These are phyloP conservation scores for Sclerospora graminicola DNA, from an alignment of 352 stramenopile species.

Conservation along the genomic window DNA sequence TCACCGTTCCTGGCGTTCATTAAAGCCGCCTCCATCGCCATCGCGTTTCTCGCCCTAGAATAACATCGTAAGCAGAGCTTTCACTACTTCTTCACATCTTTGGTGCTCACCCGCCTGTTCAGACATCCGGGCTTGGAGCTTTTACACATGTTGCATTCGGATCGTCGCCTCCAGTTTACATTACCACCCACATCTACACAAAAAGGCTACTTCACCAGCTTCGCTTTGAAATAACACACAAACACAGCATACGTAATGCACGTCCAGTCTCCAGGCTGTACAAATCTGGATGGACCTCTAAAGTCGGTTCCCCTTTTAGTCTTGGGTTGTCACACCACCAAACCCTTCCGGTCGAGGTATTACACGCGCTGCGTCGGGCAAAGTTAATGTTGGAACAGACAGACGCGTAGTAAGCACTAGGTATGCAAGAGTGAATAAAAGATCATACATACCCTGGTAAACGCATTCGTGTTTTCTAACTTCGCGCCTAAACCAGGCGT, in stretches of 20 bases:
- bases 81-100: background rate
- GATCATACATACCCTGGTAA: too few relatives aligned
- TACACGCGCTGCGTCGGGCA: slow-evolving; percentile 65
- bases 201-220: background rate
- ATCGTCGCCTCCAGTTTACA: slow-evolving; percentile 77
- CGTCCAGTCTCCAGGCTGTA: slow-evolving; percentile 71
- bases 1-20: slow-evolving; percentile 77
- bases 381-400: slow-evolving; percentile 70
- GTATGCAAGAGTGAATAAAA: background rate
- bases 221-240: background rate
- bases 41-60: slow-evolving; percentile 69
- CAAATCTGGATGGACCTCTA: slow-evolving; percentile 58
- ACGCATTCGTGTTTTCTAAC: too few relatives aligned
- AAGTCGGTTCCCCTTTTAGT: slow-evolving; percentile 22
- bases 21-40: slow-evolving; percentile 70
- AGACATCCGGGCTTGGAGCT: slow-evolving; percentile 55
- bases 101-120: slow-evolving; percentile 28
- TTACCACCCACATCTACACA: slow-evolving; percentile 73
- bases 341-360: slow-evolving; percentile 43
- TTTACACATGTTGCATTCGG: slow-evolving; percentile 86
- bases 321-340: slow-evolving; percentile 16
- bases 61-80: background rate
- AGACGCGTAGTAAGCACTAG: background rate
- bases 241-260: slow-evolving; percentile 55
- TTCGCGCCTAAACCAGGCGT: too few relatives aligned